Conservation (phyloP, 2,329 filamentous ascomycete species). For the Aspergillus jensenii region DNA sequence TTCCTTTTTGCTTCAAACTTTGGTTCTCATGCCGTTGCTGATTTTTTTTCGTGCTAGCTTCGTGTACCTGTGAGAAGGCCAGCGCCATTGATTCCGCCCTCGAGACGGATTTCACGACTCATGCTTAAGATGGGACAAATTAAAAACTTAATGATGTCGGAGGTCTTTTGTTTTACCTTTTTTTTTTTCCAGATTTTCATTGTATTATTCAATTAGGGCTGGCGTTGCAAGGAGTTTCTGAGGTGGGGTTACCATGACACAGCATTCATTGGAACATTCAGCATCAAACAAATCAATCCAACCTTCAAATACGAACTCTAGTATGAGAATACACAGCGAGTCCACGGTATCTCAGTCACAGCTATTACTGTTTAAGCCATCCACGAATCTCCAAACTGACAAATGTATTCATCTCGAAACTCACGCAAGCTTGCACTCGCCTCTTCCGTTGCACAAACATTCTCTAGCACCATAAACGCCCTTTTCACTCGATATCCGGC, state of each 20-base stretch:
- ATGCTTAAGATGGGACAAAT: constrained; percentile 28
- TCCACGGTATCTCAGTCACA: neutral
- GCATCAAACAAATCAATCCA: neutral
- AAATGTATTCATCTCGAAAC: constrained; percentile 29
- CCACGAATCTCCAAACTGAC: constrained; percentile 21
- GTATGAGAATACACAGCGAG: neutral
- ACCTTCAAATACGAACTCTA: neutral
- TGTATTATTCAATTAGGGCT: neutral
- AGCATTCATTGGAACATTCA: neutral
- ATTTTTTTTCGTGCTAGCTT: constrained; percentile 44
- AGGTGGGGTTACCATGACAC: neutral
- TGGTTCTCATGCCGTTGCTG: constrained; percentile 5
- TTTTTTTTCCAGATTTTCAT: neutral
- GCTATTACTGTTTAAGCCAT: constrained; percentile 8
- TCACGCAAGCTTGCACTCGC: constrained; percentile 33
- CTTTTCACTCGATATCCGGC: constrained; percentile 28
- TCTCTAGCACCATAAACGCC: constrained; percentile 36
- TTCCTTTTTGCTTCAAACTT: neutral
- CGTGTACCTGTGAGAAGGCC: constrained; percentile 81
- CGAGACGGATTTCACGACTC: constrained; percentile 87
- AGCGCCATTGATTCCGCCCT: constrained; percentile 59
- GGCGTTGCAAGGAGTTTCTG: constrained; percentile 4
- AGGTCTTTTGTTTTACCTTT: neutral
- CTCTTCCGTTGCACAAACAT: constrained; percentile 34
- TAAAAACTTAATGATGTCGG: neutral